phyloP scores from a whole-genome alignment of 192 early-diverging fungal genomes.

The Chytriomyces confervae region DNA sequence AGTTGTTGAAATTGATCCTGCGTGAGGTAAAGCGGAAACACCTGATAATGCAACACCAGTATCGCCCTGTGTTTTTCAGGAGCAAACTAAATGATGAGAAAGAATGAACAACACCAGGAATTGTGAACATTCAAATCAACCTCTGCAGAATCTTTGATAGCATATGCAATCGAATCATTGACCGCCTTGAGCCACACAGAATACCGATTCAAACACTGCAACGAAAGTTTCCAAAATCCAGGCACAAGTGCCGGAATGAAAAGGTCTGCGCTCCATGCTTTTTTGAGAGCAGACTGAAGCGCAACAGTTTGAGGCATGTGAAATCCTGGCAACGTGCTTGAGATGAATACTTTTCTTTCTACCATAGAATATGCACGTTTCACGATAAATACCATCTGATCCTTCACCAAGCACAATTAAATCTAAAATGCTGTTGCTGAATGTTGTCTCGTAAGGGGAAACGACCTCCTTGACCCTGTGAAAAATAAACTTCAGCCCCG shows the following conservation, averaged over 20 bases:
- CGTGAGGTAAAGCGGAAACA: too few relatives aligned
- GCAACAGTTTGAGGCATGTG: conserved; percentile 4
- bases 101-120: too few relatives aligned
- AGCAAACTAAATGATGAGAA: too few relatives aligned
- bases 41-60: too few relatives aligned
- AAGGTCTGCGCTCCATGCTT: conserved; percentile 13
- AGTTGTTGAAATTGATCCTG: too few relatives aligned
- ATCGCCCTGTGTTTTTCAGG: too few relatives aligned
- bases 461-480: conserved; percentile 49
- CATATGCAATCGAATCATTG: too few relatives aligned
- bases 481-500: neutral
- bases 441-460: conserved; percentile 38
- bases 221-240: conserved; percentile 21
- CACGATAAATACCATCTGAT: neutral
- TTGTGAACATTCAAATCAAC: too few relatives aligned
- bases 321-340: neutral
- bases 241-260: conserved; percentile 8
- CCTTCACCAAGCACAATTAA: neutral
- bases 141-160: too few relatives aligned
- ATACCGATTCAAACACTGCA: conserved; percentile 34
- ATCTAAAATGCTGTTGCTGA: neutral
- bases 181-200: neutral
- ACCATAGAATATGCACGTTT: too few relatives aligned
- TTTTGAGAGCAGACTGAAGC: neutral
- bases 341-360: neutral